Conservation (phyloP, 495 filamentous ascomycete species). For the Xylaria sp. region DNA sequence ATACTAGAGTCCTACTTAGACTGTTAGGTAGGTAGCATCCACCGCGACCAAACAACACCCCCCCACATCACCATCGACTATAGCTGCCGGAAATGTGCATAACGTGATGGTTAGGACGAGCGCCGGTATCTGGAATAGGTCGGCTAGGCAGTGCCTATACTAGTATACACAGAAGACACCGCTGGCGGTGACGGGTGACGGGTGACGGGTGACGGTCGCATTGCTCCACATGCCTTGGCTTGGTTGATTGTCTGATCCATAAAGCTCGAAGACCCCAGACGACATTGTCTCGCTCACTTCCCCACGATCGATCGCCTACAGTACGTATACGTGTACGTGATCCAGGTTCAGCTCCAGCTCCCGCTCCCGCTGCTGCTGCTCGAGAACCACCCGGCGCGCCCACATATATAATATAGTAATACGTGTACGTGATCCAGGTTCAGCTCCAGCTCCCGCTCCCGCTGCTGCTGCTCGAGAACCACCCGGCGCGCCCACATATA, state of each 20-base stretch:
- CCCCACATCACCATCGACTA: slow-evolving; percentile 5
- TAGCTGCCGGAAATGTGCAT: slow-evolving; percentile 19
- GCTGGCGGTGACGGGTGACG: neutral
- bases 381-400: neutral
- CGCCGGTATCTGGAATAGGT: neutral
- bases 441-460: neutral
- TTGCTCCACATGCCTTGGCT: slow-evolving; percentile 10
- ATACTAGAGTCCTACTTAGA: no score
- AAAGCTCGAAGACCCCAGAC: neutral
- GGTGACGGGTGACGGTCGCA: no score
- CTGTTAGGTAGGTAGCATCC: neutral
- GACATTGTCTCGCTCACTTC: neutral
- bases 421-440: no score
- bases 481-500: neutral
- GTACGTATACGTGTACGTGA: no score
- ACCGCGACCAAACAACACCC: no score
- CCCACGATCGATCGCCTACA: slow-evolving; percentile 2
- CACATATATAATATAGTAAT: neutral
- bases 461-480: neutral
- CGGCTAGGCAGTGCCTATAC: neutral
- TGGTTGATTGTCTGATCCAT: slow-evolving; percentile 8
- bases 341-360: neutral
- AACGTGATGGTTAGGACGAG: slow-evolving; percentile 1
- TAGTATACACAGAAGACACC: neutral
- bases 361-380: neutral